Conservation (phyloP, 768 basidiomycete species). For the Suillus hirtellus region DNA sequence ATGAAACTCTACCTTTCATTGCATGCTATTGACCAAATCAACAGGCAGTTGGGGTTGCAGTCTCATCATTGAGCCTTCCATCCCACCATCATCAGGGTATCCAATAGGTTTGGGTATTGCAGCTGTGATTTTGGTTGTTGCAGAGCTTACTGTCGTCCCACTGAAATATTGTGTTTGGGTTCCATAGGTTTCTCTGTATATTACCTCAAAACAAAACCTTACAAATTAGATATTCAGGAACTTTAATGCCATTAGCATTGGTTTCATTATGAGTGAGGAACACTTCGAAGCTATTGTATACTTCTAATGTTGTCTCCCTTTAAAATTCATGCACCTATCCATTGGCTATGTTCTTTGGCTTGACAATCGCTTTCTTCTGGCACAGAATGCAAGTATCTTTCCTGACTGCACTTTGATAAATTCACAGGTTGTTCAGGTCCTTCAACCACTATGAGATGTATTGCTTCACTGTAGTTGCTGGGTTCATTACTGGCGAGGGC, state of each 20-base stretch:
- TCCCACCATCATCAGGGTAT: constrained; percentile 56
- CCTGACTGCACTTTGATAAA: background rate
- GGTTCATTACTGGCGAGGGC: constrained; percentile 42
- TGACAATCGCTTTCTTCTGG: constrained; percentile 26
- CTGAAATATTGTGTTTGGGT: constrained; percentile 22
- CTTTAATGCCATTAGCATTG: constrained; percentile 29
- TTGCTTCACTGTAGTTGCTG: constrained; percentile 39
- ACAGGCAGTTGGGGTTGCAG: constrained; percentile 21
- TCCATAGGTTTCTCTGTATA: constrained; percentile 16
- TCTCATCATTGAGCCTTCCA: constrained; percentile 30
- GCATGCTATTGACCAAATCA: background rate
- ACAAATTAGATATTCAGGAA: constrained; percentile 14
- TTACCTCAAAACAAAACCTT: background rate
- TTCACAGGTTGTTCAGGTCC: constrained; percentile 3
- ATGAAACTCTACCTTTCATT: background rate
- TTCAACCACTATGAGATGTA: constrained; percentile 21
- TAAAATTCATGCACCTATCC: constrained; percentile 25
- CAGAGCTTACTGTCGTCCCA: constrained; percentile 33
- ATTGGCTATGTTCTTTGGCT: constrained; percentile 26
- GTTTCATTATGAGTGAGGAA: constrained; percentile 14
- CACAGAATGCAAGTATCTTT: constrained; percentile 5
- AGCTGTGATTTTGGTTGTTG: constrained; percentile 45
- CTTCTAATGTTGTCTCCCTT: background rate
- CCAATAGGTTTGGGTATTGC: constrained; percentile 53
- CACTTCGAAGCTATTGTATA: background rate